Conservation (phyloP, 768 basidiomycete species). For the Hypholoma fasciculare region DNA sequence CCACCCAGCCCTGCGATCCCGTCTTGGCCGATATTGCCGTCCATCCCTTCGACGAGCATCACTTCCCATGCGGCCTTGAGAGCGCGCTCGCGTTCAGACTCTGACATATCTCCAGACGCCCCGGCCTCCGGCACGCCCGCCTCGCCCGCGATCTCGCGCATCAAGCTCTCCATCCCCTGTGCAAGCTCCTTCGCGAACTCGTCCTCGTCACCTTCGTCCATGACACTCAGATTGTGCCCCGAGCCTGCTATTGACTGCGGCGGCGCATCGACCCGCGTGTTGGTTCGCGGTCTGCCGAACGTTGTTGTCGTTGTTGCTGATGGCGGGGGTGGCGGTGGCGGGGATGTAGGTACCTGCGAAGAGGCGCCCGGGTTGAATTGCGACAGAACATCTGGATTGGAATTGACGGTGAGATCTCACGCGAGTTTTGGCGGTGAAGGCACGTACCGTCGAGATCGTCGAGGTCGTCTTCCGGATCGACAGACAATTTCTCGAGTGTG, state of each 20-base stretch:
- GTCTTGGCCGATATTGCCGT: constrained; percentile 33
- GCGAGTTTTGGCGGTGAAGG: background rate
- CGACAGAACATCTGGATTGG: constrained; percentile 41
- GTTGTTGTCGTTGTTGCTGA: constrained; percentile 25
- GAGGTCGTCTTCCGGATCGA: constrained; percentile 50
- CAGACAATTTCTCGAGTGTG: constrained; percentile 18
- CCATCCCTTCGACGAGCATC: constrained; percentile 66
- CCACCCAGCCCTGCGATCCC: constrained; percentile 7
- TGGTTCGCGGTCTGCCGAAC: constrained; percentile 42
- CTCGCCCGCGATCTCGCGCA: constrained; percentile 42
- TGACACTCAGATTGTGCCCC: constrained; percentile 26
- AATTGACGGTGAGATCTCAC: background rate
- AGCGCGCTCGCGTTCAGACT: constrained; percentile 35
- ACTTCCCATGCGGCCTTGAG: constrained; percentile 70
- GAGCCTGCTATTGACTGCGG: constrained; percentile 38
- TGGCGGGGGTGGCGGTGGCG: constrained; percentile 31
- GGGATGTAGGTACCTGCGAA: constrained; percentile 7
- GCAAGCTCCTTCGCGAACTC: constrained; percentile 49
- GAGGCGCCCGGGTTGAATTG: constrained; percentile 34
- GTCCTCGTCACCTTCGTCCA: constrained; percentile 37
- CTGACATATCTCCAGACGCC: constrained; percentile 20
- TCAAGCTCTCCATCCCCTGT: constrained; percentile 50
- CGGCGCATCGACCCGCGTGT: constrained; percentile 46
- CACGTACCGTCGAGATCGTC: constrained; percentile 65
- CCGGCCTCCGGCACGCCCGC: constrained; percentile 23